phyloP scores from a whole-genome alignment of 2,329 filamentous ascomycete genomes.

The Pseudogymnoascus sp. region DNA sequence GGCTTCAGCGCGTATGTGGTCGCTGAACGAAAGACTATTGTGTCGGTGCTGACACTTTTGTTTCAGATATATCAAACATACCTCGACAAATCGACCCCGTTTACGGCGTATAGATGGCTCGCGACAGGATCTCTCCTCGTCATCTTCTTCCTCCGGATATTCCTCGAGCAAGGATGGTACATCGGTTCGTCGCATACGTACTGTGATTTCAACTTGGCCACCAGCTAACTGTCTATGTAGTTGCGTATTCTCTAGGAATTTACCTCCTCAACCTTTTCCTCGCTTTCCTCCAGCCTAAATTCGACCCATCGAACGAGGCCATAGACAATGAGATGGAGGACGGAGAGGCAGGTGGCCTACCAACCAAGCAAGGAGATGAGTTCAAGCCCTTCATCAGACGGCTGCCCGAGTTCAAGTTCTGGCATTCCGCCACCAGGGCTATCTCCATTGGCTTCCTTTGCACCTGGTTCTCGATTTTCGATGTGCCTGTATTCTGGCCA shows the following conservation, averaged over 20 bases:
- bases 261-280: constrained; percentile 99
- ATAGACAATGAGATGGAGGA: constrained; percentile 96
- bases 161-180: constrained; percentile 95
- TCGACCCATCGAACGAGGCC: constrained; percentile 87
- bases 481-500: constrained; percentile 98
- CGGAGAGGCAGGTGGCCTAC: constrained; percentile 69
- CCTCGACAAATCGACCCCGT: constrained; percentile 88
- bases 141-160: constrained; percentile 80
- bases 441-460: constrained; percentile 75
- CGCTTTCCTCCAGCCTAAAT: constrained; percentile 95
- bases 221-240: constrained; percentile 36
- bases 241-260: constrained; percentile 95
- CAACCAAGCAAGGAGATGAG: constrained; percentile 93
- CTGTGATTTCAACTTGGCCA: constrained; percentile 10
- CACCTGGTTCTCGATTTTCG: constrained; percentile 89
- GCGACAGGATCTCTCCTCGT: constrained; percentile 68
- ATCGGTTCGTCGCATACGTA: constrained; percentile 56
- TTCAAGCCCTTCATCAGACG: constrained; percentile 95
- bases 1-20: constrained; percentile 56
- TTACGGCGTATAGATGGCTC: constrained; percentile 80
- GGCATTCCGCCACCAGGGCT: constrained; percentile 89
- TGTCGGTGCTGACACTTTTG: constrained; percentile 18
- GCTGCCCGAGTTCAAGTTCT: constrained; percentile 99
- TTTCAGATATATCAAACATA: constrained; percentile 83
- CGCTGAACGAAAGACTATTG: neutral